These are phyloP conservation scores for Lactifluus rugatus DNA, from an alignment of 768 basidiomycete genomes.

Conservation along the genomic window DNA sequence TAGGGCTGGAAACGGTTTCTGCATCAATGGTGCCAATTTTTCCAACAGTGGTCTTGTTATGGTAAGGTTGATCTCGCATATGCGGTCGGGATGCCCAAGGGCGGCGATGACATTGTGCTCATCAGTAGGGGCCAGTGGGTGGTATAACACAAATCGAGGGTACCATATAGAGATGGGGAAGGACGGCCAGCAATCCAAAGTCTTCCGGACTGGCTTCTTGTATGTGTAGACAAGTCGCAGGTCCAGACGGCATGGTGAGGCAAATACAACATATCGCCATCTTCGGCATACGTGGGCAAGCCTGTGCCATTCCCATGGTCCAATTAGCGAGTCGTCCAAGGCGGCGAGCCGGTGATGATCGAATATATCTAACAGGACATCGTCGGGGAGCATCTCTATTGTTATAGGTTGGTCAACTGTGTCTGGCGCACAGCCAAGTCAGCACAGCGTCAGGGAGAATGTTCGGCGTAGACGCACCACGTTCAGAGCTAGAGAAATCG, in stretches of 20 bases:
- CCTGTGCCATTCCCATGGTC: conserved; percentile 14
- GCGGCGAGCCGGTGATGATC: conserved; percentile 1
- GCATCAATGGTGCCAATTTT: neutral
- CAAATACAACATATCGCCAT: conserved; percentile 8
- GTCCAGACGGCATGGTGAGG: conserved; percentile 6
- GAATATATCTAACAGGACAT: conserved; percentile 14
- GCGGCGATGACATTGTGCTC: conserved; percentile 8
- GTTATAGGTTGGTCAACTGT: neutral
- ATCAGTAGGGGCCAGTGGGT: neutral
- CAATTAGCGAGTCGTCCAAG: neutral
- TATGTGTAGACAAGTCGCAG: conserved; percentile 14
- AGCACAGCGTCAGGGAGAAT: neutral
- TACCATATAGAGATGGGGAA: conserved; percentile 12
- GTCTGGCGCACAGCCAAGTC: neutral
- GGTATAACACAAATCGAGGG: conserved; percentile 1
- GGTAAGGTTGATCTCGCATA: conserved; percentile 13
- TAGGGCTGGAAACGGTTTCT: neutral
- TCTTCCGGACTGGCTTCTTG: conserved; percentile 4
- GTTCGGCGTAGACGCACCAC: neutral
- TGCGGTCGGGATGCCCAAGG: conserved; percentile 1
- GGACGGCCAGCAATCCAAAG: conserved; percentile 4
- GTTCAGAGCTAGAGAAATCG: neutral
- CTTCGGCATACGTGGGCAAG: conserved; percentile 10
- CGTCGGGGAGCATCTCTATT: conserved; percentile 6
- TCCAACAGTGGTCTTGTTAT: conserved; percentile 1